Evolutionary conservation across 805 yeast genomes (phyloP), one percentile per base, ranked within the genome.

Genomic region (Cyberlindnera saturnus): DNA sequence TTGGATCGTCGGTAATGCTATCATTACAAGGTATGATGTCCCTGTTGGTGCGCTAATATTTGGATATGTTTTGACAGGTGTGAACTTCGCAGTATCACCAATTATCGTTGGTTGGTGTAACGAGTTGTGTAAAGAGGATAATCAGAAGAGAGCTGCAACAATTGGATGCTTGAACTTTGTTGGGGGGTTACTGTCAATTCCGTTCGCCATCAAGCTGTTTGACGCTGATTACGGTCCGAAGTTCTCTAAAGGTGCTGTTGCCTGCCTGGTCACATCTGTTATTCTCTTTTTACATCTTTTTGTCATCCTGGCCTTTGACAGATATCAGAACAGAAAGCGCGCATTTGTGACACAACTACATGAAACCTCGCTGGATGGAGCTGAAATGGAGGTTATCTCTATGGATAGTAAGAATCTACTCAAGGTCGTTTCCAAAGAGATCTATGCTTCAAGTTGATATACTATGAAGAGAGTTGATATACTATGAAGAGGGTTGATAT

Each of bases 71-170:
- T 33, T 52, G 14, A 36, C 38, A 3, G 57, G 56, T 37, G 45
- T 50, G 9, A 45, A 39, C 33, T 45, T 42, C 13, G 54, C 56
- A 2, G 38, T 45, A 10, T 48, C 52, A 2, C 52, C 53, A 10
- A 36, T 48, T 18, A 45, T 53, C 20, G 56, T 50, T 32, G 45
- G 49, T 18, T 55, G 59, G 57, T 48, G 55, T 33, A 55, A 55
- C 36, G 57, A 55, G 36, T 30, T 53, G 41, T 46, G 55, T 3
- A 50, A 48, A 32, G 59, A 55, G 17, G 59, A 53, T 36, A 48
- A 43, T n/a, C 57, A 55, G 29, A 35, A 49, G n/a, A 48, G 57
- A 40, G 57, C 55, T 11, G 46, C 50, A 17, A 47, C 52, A 1
- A 42, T 55, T 9, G 57, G 59, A 3, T 52, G 55, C 7, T 40